Base-by-base conservation (phyloP, 208 protist genomes). In the Lotmaria passim region DNA sequence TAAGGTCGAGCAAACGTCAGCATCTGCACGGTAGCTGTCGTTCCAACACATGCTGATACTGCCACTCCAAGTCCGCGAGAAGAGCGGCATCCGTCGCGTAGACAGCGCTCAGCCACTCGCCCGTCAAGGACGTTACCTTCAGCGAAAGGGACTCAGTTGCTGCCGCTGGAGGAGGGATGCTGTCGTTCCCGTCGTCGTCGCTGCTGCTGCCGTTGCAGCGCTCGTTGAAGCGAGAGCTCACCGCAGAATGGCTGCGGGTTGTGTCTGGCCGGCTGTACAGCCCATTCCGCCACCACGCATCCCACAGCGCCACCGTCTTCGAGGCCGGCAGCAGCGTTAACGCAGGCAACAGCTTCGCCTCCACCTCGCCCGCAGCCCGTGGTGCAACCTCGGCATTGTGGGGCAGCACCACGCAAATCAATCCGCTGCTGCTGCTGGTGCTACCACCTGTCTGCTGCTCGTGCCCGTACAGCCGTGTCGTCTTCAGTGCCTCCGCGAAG, bases 261-360 rank as follows among this genome's bases (percentile, higher is more conserved):
- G n/a, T 53, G 48, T 31, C 24, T 23, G 8, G 17, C 7, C 34
- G 21, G 19, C 58, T 41, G 34, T 19, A 41, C 21, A 51, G 2
- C 21, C 26, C 60, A 50, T 31, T 60, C 10, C 69, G 46, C 69
- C 69, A 74, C 69, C 69, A 74, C 50, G 69, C 57, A 4, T 60
- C 57, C 69, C 69, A 74, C 36, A 74, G 19, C 15, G 26, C 23
- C 14, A 48, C n/a, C 28, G 69, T 61, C 50, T 61, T 38, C 36
- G 58, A 36, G 17, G 69, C 59, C 21, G 69, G 69, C 43, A 74
- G 52, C 3, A 74, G 43, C 1, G 60, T 15, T 31, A 74, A 41
- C 0, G 69, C 69, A 0, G 69, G 58, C 34, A 74, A 31, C 69
- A 74, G 69, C 57, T 74, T 59, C 19, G 51, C 50, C 59, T 74